These are phyloP conservation scores for Carex parvula DNA, from an alignment of 176 grass and related monocot species.

Conservation along the genomic window DNA sequence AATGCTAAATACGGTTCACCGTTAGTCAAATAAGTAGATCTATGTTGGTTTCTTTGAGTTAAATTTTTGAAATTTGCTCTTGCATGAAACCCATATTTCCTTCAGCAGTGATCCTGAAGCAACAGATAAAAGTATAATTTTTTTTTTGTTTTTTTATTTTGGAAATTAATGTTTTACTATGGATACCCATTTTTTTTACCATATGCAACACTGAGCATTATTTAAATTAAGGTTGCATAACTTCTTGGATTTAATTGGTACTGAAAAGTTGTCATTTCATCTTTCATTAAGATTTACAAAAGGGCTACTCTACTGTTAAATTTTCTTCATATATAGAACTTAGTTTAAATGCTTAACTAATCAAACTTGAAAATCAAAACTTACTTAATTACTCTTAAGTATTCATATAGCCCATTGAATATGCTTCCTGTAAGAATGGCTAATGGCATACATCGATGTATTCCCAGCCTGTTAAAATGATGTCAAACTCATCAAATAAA, in stretches of 20 bases:
- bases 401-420: background rate
- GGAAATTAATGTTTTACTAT: background rate
- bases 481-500: background rate
- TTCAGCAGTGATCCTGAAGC: conserved; percentile 28
- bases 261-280: background rate
- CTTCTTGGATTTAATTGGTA: background rate
- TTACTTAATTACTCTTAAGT: background rate
- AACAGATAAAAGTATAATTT: conserved; percentile 61
- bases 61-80: no score
- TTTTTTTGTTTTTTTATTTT: background rate
- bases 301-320: background rate
- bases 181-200: background rate
- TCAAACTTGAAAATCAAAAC: background rate
- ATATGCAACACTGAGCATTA: background rate
- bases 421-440: background rate
- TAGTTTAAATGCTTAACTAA: background rate
- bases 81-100: no score
- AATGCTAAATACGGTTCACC: no score
- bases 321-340: background rate
- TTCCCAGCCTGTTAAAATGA: background rate
- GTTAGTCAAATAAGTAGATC: no score
- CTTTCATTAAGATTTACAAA: background rate
- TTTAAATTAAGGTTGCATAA: background rate
- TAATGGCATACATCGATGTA: background rate
- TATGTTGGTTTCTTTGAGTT: no score